Evolutionary conservation across 306 rosid species (phyloP), one percentile per base, ranked within the genome.

Genomic region (Castanopsis chinensis): DNA sequence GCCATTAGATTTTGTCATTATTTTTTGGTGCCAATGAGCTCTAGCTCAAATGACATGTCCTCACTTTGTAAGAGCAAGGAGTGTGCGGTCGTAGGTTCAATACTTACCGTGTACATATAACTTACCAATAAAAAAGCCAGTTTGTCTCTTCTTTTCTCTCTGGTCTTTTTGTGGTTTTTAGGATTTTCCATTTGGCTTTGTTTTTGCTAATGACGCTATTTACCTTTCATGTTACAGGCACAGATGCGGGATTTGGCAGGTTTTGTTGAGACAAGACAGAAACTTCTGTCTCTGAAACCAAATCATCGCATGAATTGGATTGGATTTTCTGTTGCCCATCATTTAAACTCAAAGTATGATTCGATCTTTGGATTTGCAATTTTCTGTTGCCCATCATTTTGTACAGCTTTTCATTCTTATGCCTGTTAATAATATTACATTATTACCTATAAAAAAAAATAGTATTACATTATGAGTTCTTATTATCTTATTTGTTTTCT

Each of bases 221-320:
- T 63, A 55, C 79, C 71, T 59, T 57, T 73, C 17, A 53, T 73
- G 58, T 78, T 70, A 37, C 89, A 95, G 99, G 99, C 98, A 68
- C 99, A 95, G 80, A 95, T 95, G 99, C 92, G 99, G 77, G 99
- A 95, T 87, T 89, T 93, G 87, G 60, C 88, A 43, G 99, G 99
- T 68, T 95, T 95, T 93, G 99, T 95, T 84, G 97, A 95, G 88
- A 95, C 99, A 55, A 87, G 99, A 81, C 99, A 91, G 72, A 96
- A 87, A 77, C 99, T 95, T 79, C 78, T 95, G 87, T 89, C 92
- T 61, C 86, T 95, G 80, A 95, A 95, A 91, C 91, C 99, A 79
- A 95, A 93, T 80, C 99, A 95, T 84, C 99, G 99, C 85, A 93
- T 93, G 99, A 95, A 95, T 83, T 95, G 99, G 99, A 95, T 95